These are phyloP conservation scores for Claviceps fusiformis DNA, from an alignment of 2,329 filamentous ascomycete species.

Conservation along the genomic window DNA sequence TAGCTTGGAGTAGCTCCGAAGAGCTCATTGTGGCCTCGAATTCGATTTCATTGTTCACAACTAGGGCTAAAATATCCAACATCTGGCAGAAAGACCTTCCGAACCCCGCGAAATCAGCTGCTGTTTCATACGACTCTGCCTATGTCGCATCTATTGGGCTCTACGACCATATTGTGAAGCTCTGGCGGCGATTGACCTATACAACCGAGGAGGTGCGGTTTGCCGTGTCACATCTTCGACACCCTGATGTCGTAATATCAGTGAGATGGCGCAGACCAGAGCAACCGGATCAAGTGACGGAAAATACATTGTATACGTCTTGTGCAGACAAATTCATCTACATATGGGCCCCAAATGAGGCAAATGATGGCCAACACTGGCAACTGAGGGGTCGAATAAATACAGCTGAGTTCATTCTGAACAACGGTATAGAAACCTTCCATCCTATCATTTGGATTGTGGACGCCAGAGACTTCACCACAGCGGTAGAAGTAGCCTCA, in stretches of 20 bases:
- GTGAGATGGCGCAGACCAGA: constrained; percentile 75
- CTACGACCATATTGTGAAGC: constrained; percentile 74
- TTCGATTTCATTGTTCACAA: constrained; percentile 55
- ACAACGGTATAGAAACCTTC: constrained; percentile 11
- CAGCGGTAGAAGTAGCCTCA: constrained; percentile 64
- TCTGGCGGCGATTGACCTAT: constrained; percentile 82
- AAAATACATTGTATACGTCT: constrained; percentile 83
- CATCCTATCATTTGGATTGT: constrained; percentile 54
- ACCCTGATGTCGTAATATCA: constrained; percentile 66
- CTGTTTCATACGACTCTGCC: constrained; percentile 74
- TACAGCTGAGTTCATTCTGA: constrained; percentile 54
- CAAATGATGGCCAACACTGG: constrained; percentile 56
- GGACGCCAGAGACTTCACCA: constrained; percentile 65
- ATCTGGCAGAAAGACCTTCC: constrained; percentile 68
- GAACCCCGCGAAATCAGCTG: constrained; percentile 58
- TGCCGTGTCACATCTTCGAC: constrained; percentile 80
- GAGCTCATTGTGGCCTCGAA: constrained; percentile 71
- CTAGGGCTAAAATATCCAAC: constrained; percentile 32
- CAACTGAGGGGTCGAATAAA: constrained; percentile 73
- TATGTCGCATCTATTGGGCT: constrained; percentile 71
- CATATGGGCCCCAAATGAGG: constrained; percentile 70
- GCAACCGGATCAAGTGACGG: constrained; percentile 62
- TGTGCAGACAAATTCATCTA: constrained; percentile 69
- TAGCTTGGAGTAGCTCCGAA: constrained; percentile 80
- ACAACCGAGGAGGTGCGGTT: constrained; percentile 74